Base-by-base conservation (phyloP, 1,284 basidiomycete species). In the Singerocomus rubriflavus region DNA sequence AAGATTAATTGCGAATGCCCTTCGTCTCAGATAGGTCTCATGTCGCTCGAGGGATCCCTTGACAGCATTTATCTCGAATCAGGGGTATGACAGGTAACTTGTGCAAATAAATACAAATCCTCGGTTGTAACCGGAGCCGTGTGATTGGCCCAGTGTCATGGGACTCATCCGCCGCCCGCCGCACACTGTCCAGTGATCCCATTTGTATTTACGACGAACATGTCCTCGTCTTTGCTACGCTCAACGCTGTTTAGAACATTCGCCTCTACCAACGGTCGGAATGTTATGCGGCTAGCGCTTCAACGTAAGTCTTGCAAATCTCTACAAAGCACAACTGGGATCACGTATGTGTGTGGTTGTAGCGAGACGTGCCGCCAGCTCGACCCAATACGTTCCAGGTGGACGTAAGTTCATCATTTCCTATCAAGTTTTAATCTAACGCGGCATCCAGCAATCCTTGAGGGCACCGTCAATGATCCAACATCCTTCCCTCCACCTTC, bases 391-490 rank as follows among this genome's bases (percentile, higher is more conserved):
- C 60, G 76, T 85, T 58, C 83, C 85, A 35, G 85, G 85, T 52
- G 85, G 85, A 62, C 85, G 84, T 87, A 62, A 63, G 85, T 84
- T 36, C 34, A n/a, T n/a, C n/a, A n/a, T n/a, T n/a, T n/a, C n/a
- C n/a, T n/a, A n/a, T n/a, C n/a, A n/a, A n/a, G n/a, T n/a, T n/a
- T n/a, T n/a, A n/a, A n/a, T n/a, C n/a, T n/a, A n/a, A n/a, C n/a
- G 25, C 35, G n/a, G 5, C 42, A 34, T 57, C 26, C 62, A 95
- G 93, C 93, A 54, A 85, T 98, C 70, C 83, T 91, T 76, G 85
- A 86, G 71, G 96, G 96, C 51, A 92, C 92, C 33, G 94, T 95
- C 61, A 99, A 99, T 75, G 96, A 99, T 69, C 91, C 96, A 2
- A 92, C 90, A 5, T 73, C 84, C 17, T 97, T 93, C 78, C 95